Evolutionary conservation across 2,329 filamentous ascomycete species (phyloP).

Genomic region (Xylariomycetidae sp.): DNA sequence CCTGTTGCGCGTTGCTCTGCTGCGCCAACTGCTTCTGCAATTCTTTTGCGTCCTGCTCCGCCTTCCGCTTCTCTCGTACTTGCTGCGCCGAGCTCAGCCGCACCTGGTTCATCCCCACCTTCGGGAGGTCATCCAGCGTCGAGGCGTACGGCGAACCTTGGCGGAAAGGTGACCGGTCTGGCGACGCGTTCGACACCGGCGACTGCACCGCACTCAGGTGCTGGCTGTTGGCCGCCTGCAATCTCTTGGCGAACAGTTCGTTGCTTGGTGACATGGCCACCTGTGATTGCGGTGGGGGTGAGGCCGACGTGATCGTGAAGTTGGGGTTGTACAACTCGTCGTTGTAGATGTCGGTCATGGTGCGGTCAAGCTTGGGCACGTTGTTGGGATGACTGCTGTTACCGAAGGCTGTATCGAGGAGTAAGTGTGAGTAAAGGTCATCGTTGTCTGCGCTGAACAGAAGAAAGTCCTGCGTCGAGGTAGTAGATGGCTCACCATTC

Average conservation of each 20-base stretch:
- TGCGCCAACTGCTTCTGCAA: conserved; percentile 36
- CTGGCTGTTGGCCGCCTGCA: conserved; percentile 73
- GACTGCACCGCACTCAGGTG: conserved; percentile 56
- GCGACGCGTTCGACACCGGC: conserved; percentile 40
- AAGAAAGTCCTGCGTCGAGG: too few species aligned
- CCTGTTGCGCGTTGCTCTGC: conserved; percentile 32
- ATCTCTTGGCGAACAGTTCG: conserved; percentile 64
- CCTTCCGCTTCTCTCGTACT: conserved; percentile 55
- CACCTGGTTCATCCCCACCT: conserved; percentile 24
- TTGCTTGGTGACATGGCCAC: conserved; percentile 46
- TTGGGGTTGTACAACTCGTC: conserved; percentile 79
- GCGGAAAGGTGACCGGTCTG: conserved; percentile 77
- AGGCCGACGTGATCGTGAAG: conserved; percentile 52
- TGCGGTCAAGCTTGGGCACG: conserved; percentile 73
- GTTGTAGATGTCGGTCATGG: conserved; percentile 77
- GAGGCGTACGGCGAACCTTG: conserved; percentile 60
- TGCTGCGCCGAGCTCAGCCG: conserved; percentile 51
- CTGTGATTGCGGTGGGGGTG: conserved; percentile 40
- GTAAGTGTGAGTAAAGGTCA: conserved; percentile 62
- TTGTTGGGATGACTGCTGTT: conserved; percentile 20
- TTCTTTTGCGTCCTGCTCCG: conserved; percentile 49
- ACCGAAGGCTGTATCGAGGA: conserved; percentile 48
- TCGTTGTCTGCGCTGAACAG: conserved; percentile 27
- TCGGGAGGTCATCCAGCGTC: conserved; percentile 37
- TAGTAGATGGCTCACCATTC: conserved; percentile 43